Evolutionary conservation across 192 early-diverging fungal genomes (phyloP).

Genomic region (Gryganskiella cystojenkinii): DNA sequence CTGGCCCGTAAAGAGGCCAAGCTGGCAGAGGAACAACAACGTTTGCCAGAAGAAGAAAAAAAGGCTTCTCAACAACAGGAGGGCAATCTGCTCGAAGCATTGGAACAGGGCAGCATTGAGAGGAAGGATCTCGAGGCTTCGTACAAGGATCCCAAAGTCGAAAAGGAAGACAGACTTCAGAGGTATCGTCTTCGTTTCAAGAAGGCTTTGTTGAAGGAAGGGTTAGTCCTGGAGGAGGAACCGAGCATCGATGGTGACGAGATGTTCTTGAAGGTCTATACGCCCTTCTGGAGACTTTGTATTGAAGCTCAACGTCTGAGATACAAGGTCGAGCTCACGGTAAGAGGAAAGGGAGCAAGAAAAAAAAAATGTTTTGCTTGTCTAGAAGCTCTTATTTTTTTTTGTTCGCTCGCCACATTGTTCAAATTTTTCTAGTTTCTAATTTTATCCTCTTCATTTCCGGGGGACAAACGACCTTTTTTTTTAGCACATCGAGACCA

Average conservation of each 20-base stretch:
- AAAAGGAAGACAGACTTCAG: constrained; percentile 18
- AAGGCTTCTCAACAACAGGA: constrained; percentile 12
- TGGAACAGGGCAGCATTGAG: background rate
- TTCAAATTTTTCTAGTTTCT: constrained; percentile 3
- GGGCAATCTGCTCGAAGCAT: background rate
- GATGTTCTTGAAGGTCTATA: constrained; percentile 53
- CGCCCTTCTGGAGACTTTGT: constrained; percentile 56
- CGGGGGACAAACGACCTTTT: background rate
- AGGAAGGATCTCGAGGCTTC: constrained; percentile 29
- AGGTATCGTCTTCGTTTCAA: constrained; percentile 45
- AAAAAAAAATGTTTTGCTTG: background rate
- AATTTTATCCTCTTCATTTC: background rate
- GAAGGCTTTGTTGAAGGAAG: constrained; percentile 43
- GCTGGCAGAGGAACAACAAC: background rate
- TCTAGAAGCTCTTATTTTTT: background rate
- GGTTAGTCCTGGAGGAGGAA: constrained; percentile 55
- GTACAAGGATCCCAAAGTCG: constrained; percentile 18
- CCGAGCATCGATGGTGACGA: constrained; percentile 44
- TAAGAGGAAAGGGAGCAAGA: constrained; percentile 7
- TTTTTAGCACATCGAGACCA: constrained; percentile 25
- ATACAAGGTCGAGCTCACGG: constrained; percentile 48
- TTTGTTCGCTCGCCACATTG: background rate
- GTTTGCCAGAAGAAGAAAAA: background rate
- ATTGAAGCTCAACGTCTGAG: constrained; percentile 49
- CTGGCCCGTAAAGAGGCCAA: constrained; percentile 2